Percentiles rank a stretch among this genome's conserved stretches.
Conservation (phyloP, 768 basidiomycete genomes). For the Artomyces pyxidatus region DNA sequence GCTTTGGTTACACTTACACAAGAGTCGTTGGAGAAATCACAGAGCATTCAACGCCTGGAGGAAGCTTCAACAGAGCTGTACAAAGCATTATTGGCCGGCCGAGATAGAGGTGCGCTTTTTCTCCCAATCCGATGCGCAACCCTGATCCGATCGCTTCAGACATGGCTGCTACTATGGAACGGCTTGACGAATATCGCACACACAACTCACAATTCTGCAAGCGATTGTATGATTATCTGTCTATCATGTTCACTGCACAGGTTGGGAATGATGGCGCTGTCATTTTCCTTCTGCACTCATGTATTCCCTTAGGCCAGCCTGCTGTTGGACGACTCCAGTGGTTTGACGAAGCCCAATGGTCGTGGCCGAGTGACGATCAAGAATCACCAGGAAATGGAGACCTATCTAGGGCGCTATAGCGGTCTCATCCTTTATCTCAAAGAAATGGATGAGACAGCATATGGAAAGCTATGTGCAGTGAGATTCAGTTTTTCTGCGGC, state of each 20-base stretch:
- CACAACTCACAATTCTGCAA: slow-evolving; percentile 93
- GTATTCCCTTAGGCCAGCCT: slow-evolving; percentile 47
- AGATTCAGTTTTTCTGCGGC: slow-evolving; percentile 21
- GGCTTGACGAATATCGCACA: slow-evolving; percentile 83
- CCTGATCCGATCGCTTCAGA: slow-evolving; percentile 34
- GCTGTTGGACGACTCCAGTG: slow-evolving; percentile 55
- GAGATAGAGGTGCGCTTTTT: slow-evolving; percentile 64
- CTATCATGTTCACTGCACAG: slow-evolving; percentile 89
- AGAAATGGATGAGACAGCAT: slow-evolving; percentile 89
- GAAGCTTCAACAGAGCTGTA: slow-evolving; percentile 83
- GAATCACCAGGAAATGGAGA: slow-evolving; percentile 69
- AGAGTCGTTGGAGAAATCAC: slow-evolving; percentile 77
- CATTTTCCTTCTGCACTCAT: not conserved
- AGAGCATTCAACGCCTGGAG: slow-evolving; percentile 73
- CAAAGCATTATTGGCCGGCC: slow-evolving; percentile 85
- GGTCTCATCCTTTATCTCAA: slow-evolving; percentile 89
- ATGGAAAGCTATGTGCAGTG: slow-evolving; percentile 87
- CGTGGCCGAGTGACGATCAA: slow-evolving; percentile 40
- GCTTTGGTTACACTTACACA: slow-evolving; percentile 73
- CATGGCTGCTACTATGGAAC: slow-evolving; percentile 96
- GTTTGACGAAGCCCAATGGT: slow-evolving; percentile 37
- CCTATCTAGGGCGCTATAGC: slow-evolving; percentile 79
- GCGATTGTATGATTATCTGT: slow-evolving; percentile 79
- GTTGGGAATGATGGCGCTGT: slow-evolving; percentile 32
- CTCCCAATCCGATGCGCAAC: not conserved